These are phyloP conservation scores for Leccinum subtestaceum DNA, from an alignment of 768 basidiomycete species.

Conservation along the genomic window DNA sequence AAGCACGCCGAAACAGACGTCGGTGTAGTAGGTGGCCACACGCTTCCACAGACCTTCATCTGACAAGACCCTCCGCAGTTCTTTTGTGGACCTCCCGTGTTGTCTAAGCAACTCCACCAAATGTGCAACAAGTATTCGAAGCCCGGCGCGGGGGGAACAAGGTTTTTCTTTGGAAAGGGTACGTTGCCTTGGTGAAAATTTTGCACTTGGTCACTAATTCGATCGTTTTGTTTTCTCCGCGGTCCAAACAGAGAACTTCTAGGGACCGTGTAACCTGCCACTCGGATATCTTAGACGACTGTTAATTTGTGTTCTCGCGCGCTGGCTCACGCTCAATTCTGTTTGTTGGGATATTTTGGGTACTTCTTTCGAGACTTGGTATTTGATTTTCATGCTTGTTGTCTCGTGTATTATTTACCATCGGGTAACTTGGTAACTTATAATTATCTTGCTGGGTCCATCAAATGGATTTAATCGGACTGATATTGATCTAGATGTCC, in stretches of 20 bases:
- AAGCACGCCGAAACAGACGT: conserved; percentile 88
- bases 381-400: not conserved
- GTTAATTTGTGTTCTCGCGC: not conserved
- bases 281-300: not conserved
- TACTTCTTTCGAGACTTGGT: not conserved
- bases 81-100: conserved; percentile 80
- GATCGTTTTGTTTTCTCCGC: not conserved
- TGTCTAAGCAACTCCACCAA: conserved; percentile 69
- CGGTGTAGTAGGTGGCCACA: conserved; percentile 58
- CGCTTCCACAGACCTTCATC: not conserved
- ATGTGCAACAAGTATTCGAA: conserved; percentile 86
- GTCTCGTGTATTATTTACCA: not conserved
- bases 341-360: not conserved
- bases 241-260: conserved; percentile 23
- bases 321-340: conserved; percentile 1
- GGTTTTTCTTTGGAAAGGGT: conserved; percentile 93
- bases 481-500: not conserved
- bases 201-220: conserved; percentile 2
- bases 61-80: conserved; percentile 39
- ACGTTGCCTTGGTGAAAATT: conserved; percentile 19
- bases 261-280: not conserved
- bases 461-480: not conserved
- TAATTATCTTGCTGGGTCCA: not conserved
- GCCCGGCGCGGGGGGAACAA: conserved; percentile 64
- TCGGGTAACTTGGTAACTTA: not conserved